Base-by-base conservation (phyloP, 75 land plant species). In the Cryptomeria japonica region DNA sequence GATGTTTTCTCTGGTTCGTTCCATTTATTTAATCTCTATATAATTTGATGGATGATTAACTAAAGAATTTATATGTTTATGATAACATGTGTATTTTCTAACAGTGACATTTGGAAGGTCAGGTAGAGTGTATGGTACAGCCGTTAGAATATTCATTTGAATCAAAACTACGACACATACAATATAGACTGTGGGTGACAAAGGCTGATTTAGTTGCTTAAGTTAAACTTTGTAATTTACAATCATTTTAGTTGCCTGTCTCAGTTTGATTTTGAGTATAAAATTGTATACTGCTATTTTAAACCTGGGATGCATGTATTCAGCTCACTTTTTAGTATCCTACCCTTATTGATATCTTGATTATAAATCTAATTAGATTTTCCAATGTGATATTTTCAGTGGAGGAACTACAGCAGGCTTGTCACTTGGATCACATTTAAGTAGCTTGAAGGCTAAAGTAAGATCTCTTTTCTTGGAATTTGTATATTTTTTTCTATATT, bases 401-500 rank as follows among this genome's bases (percentile, higher is more conserved):
- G 99, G 99, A 15, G 99, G 96, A 44, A 97, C 96, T 44, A 94
- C 96, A 88, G 99, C 99, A 80, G 99, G 99, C 38, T 89, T 98
- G 61, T 90, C 99, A 14, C 88, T 98, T 68, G 99, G 95, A 61
- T 94, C 95, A 53, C 92, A 91, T 87, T 87, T 98, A 86, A 94
- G 99, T 87, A 90, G 85, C 1, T 91, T 98, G 88, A 92, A 93
- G 87, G 92, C 99, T 44, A 94, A 94, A 92, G 99, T 98, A 89
- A 44, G 88, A n/a, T 5, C 32, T 86, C 34, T n/a, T 32, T 41
- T 41, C 58, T 51, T 86, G 53, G 31, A 42, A 5, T 76, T 78
- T 47, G 36, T 87, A 10, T 84, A 44, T 37, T 83, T 25, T 11
- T 84, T 16, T n/a, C 85, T 4, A 9, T 84, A 31, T 31, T 3